Conservation (phyloP, 2,329 filamentous ascomycete genomes). For the Seiridium unicorne region DNA sequence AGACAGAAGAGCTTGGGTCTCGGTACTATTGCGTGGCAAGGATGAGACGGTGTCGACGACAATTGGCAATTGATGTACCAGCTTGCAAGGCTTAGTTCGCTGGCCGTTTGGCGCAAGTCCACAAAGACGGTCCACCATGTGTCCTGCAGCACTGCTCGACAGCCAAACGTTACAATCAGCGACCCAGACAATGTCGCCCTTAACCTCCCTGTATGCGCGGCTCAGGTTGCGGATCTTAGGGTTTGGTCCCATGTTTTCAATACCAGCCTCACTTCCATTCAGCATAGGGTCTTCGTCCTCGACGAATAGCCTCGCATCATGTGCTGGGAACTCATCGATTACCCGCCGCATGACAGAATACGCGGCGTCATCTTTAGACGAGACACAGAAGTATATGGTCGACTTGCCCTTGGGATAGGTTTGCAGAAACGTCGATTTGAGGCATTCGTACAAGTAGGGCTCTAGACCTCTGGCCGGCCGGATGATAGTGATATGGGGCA, state of each 20-base stretch:
- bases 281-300: conserved; percentile 79
- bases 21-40: conserved; percentile 22
- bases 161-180: conserved; percentile 98
- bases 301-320: conserved; percentile 71
- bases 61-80: conserved; percentile 91
- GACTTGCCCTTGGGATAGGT: conserved; percentile 75
- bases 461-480: conserved; percentile 93
- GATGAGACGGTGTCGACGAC: conserved; percentile 69
- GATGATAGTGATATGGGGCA: conserved; percentile 86
- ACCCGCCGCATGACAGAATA: conserved; percentile 71
- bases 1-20: conserved; percentile 31
- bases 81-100: conserved; percentile 68
- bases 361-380: conserved; percentile 72
- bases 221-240: conserved; percentile 99
- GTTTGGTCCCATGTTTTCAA: conserved; percentile 77
- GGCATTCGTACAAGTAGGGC: conserved; percentile 85
- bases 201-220: conserved; percentile 84
- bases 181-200: conserved; percentile 88
- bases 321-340: conserved; percentile 68
- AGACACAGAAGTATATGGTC: conserved; percentile 80
- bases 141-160: conserved; percentile 70
- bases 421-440: conserved; percentile 81
- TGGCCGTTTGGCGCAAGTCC: conserved; percentile 57
- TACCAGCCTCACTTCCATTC: conserved; percentile 47
- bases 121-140: conserved; percentile 85